Evolutionary conservation across 495 filamentous ascomycete species (phyloP).

Genomic region (Penicillium dipodomyicola): DNA sequence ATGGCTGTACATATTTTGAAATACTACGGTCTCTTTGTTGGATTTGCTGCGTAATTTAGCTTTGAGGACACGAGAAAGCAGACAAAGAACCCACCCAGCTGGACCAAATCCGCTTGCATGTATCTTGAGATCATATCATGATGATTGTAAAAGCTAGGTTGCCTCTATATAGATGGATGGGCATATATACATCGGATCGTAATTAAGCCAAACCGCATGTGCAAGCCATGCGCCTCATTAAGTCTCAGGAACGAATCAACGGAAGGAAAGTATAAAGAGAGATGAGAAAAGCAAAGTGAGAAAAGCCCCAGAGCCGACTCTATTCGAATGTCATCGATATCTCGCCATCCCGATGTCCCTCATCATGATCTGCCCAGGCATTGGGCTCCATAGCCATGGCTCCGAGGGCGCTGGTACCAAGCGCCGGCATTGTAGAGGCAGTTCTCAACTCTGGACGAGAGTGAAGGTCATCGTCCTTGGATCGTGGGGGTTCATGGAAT

Average conservation of each 20-base stretch:
- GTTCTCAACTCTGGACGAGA: conserved; percentile 43
- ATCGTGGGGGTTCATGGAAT: conserved; percentile 43
- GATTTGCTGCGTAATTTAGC: neutral
- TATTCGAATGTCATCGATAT: conserved; percentile 60
- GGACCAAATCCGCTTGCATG: neutral
- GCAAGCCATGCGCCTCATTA: conserved; percentile 17
- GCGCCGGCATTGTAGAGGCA: conserved; percentile 36
- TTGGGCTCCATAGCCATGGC: conserved; percentile 59
- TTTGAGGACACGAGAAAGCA: neutral
- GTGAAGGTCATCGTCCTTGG: conserved; percentile 15
- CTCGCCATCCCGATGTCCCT: conserved; percentile 45
- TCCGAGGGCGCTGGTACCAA: conserved; percentile 30
- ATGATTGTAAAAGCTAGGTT: conserved; percentile 1
- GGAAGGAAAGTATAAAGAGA: conserved; percentile 8
- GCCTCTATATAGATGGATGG: conserved; percentile 9
- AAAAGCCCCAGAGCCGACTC: conserved; percentile 20
- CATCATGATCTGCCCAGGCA: conserved; percentile 78
- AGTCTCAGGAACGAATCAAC: conserved; percentile 5
- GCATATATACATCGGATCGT: conserved; percentile 14
- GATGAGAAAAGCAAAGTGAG: conserved; percentile 9
- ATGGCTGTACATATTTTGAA: neutral
- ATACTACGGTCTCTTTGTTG: neutral
- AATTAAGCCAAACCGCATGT: conserved; percentile 12
- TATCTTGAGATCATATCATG: neutral
- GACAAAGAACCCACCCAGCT: neutral